Conservation (phyloP, 805 yeast genomes). For the Jamesozyma hellenica region DNA sequence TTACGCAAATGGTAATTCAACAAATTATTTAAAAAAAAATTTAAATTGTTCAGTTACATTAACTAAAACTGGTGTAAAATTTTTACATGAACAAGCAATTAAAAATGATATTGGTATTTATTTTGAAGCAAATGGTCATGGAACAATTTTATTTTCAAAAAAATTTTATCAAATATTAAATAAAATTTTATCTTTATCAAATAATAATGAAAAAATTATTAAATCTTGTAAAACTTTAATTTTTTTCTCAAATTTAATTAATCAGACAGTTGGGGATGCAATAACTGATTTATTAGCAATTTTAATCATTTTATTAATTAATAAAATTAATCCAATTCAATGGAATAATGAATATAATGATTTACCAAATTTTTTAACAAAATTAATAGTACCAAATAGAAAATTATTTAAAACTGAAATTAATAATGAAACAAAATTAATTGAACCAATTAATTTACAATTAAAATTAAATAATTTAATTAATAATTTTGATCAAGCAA, state of each 20-base stretch:
- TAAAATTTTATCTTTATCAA: not conserved
- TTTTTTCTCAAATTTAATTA: slow-evolving; percentile 61
- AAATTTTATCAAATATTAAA: not conserved
- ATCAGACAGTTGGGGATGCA: slow-evolving; percentile 98
- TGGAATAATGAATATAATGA: slow-evolving; percentile 79
- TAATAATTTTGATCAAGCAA: slow-evolving; percentile 43
- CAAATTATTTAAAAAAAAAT: slow-evolving; percentile 51
- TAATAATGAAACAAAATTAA: slow-evolving; percentile 78
- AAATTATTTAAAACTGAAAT: slow-evolving; percentile 66
- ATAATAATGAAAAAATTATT: not conserved
- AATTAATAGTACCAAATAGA: slow-evolving; percentile 78
- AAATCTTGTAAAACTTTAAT: slow-evolving; percentile 34
- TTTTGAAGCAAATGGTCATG: slow-evolving; percentile 99
- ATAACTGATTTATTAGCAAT: slow-evolving; percentile 83
- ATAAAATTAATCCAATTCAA: slow-evolving; percentile 47
- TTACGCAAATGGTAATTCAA: slow-evolving; percentile 91
- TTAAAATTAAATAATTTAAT: slow-evolving; percentile 57
- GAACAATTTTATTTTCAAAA: slow-evolving; percentile 65
- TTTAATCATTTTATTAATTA: slow-evolving; percentile 47
- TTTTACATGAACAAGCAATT: slow-evolving; percentile 66
- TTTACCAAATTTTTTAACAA: slow-evolving; percentile 75
- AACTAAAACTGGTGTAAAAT: slow-evolving; percentile 94
- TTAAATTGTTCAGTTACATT: slow-evolving; percentile 72
- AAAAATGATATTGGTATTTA: slow-evolving; percentile 85
- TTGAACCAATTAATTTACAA: slow-evolving; percentile 73